Evolutionary conservation across 2,329 filamentous ascomycete species (phyloP), one percentile per base, ranked within the genome.

Genomic region (Fonsecaea erecta): DNA sequence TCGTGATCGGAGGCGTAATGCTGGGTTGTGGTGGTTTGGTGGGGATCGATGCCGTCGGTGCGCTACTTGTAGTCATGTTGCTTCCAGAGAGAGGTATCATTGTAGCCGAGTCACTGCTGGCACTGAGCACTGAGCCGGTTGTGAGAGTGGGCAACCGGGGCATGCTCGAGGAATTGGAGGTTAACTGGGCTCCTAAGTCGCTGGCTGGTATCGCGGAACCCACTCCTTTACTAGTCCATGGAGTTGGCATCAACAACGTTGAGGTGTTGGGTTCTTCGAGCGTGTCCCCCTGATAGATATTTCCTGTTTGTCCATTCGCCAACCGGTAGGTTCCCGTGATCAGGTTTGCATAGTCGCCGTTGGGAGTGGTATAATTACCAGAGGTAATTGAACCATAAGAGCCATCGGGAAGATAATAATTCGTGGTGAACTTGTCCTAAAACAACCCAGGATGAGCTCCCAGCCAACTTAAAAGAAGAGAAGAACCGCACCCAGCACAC

Each of bases 341-440:
- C 12, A 84, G 71, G 69, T 84, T 81, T n/a, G 77, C 78, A 1
- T 63, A 73, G 28, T 76, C 75, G 26, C 76, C 76, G 8, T 71
- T 70, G 2, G 71, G 55, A 5, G 77, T 77, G n/a, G 68, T 75
- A 70, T 82, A 84, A 16, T 77, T 68, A 12, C 81, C 82, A 0
- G 74, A 75, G 1, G 75, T 76, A n/a, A 84, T 73, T 1, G 78
- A 81, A 12, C 82, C 82, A 58, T 76, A 81, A 16, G 80, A 80
- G 35, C 77, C 78, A 64, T 82, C 81, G 2, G 79, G 73, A 55
- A 84, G 79, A 60, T 77, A 77, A 70, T 74, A 84, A 68, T 83
- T 80, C 18, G 82, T 84, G 4, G 82, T 84, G 74, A 82, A 84
- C 61, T 78, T 78, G 72, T 84, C 82, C 75, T 77, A 40, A 12